phyloP scores from a whole-genome alignment of 1,284 basidiomycete genomes.

The Naganishia cerealis region DNA sequence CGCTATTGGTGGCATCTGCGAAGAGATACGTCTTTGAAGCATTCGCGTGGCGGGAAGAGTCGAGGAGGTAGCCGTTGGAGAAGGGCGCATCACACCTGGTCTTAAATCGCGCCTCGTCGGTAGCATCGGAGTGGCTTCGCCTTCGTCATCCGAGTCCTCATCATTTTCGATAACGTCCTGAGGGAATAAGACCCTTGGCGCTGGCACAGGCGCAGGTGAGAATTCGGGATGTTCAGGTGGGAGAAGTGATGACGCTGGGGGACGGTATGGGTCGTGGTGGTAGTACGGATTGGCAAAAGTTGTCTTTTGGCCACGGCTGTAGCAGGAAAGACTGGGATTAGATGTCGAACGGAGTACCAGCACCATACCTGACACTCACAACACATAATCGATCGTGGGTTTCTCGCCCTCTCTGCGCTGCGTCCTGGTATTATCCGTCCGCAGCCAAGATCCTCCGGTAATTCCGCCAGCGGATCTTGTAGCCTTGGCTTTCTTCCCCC shows the following conservation, averaged over 20 bases:
- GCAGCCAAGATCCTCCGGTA: constrained; percentile 11
- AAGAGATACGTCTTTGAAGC: constrained; percentile 22
- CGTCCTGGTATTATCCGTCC: constrained; percentile 17
- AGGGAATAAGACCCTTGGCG: constrained; percentile 32
- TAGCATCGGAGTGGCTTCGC: not conserved
- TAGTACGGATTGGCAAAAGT: constrained; percentile 37
- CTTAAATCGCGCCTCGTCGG: constrained; percentile 4
- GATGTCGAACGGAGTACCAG: not conserved
- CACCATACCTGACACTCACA: constrained; percentile 24
- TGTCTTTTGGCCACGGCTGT: constrained; percentile 37
- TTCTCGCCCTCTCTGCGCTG: constrained; percentile 34
- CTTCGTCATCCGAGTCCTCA: not conserved
- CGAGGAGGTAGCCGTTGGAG: not conserved
- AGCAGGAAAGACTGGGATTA: not conserved
- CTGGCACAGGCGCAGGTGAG: constrained; percentile 29
- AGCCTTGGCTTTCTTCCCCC: not conserved
- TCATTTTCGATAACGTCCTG: not conserved
- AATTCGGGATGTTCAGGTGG: constrained; percentile 32
- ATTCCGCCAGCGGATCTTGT: not conserved
- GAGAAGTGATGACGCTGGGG: constrained; percentile 22
- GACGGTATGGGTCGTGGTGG: constrained; percentile 20
- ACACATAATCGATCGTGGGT: constrained; percentile 36
- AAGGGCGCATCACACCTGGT: constrained; percentile 1
- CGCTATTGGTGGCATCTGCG: constrained; percentile 20
- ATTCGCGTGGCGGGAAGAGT: constrained; percentile 3